A percentile compares a stretch with the other conserved stretches of the same genome.
phyloP scores from a whole-genome alignment of 352 stramenopile genomes.

The Nannochloropsis limnetica region DNA sequence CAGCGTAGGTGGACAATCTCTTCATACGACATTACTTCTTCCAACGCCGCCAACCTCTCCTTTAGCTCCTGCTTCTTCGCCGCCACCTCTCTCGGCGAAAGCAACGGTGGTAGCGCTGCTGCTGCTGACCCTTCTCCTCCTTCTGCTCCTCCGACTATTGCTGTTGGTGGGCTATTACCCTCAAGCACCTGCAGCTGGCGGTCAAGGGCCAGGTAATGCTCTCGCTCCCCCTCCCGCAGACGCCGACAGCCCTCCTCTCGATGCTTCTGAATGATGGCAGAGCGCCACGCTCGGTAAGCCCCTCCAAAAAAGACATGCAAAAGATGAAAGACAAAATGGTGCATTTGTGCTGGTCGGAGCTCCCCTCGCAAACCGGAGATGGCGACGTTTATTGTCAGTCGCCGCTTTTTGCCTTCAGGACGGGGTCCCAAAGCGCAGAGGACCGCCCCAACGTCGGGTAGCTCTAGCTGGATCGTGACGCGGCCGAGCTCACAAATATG shows the following conservation, averaged over 20 bases:
- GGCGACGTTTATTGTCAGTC: constrained; percentile 8
- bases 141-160: neutral
- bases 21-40: neutral
- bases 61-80: neutral
- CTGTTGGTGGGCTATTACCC: neutral
- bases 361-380: neutral
- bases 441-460: neutral
- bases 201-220: neutral
- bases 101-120: neutral
- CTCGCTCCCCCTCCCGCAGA: neutral
- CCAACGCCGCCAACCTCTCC: neutral
- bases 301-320: constrained; percentile 25
- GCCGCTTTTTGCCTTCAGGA: neutral
- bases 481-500: neutral
- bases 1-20: neutral
- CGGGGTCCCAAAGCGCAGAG: neutral
- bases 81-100: neutral
- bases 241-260: neutral
- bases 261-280: constrained; percentile 15
- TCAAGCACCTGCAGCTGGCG: neutral
- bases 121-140: neutral
- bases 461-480: neutral
- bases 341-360: neutral
- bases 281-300: neutral
- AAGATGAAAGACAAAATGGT: constrained; percentile 34